Conservation (phyloP, 176 grass and related monocot genomes). For the Aegilops tauschii region DNA sequence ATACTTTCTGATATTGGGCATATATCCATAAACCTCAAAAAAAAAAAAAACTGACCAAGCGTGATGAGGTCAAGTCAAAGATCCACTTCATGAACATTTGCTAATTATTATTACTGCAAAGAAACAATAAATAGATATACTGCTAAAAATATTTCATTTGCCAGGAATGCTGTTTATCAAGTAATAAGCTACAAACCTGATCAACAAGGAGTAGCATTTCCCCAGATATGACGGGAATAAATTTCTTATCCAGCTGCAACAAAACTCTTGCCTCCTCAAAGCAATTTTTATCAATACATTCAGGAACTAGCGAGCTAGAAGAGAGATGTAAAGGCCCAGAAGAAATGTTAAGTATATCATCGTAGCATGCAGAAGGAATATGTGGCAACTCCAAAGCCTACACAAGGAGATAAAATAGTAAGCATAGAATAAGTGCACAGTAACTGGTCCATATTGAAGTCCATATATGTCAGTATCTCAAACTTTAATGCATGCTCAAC, state of each 20-base stretch:
- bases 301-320: constrained; percentile 70
- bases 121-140: constrained; percentile 4
- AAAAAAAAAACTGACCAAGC: not conserved
- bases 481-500: constrained; percentile 54
- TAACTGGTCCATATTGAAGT: not conserved
- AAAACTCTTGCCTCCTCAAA: constrained; percentile 84
- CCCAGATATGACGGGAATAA: constrained; percentile 84
- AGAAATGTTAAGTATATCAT: constrained; percentile 78
- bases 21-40: not conserved
- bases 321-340: constrained; percentile 80
- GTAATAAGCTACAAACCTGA: constrained; percentile 11
- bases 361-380: constrained; percentile 37
- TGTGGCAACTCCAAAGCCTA: constrained; percentile 46
- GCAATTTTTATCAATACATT: constrained; percentile 68
- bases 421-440: constrained; percentile 22
- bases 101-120: constrained; percentile 14
- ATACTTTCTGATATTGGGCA: not conserved
- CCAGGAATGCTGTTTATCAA: constrained; percentile 5
- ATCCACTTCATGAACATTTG: constrained; percentile 6
- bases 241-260: constrained; percentile 94
- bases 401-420: constrained; percentile 28
- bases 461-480: not conserved
- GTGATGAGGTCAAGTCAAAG: not conserved
- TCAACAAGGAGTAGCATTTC: constrained; percentile 69
- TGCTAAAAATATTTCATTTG: not conserved